Percentiles rank a stretch among this genome's conserved stretches.
phyloP scores from a whole-genome alignment of 768 basidiomycete species.

The Termitomyces sp. region DNA sequence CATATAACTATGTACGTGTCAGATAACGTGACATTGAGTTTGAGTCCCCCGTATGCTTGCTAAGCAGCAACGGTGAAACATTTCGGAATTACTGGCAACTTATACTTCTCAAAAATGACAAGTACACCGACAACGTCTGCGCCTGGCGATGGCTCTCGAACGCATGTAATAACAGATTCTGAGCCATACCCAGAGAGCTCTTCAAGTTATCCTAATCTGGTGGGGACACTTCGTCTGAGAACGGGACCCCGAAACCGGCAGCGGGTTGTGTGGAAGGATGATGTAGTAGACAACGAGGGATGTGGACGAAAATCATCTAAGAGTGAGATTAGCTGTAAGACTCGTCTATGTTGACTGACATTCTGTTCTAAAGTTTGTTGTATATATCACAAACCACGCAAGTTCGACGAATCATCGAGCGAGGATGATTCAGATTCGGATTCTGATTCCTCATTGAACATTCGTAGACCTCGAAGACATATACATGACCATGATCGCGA shows the following conservation, averaged over 20 bases:
- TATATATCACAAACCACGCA: constrained; percentile 83
- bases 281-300: constrained; percentile 88
- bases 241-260: constrained; percentile 48
- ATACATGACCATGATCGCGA: constrained; percentile 6
- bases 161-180: constrained; percentile 43
- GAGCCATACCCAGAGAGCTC: constrained; percentile 17
- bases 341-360: not conserved
- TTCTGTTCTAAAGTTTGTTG: constrained; percentile 72
- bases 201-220: constrained; percentile 15
- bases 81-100: no score
- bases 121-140: constrained; percentile 35
- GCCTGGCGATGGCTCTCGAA: constrained; percentile 53
- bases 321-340: constrained; percentile 50
- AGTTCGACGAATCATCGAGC: constrained; percentile 81
- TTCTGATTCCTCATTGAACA: constrained; percentile 27
- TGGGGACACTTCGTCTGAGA: constrained; percentile 52
- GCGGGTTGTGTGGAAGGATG: constrained; percentile 80
- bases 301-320: constrained; percentile 90
- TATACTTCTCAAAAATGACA: constrained; percentile 7
- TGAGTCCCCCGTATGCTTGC: not conserved
- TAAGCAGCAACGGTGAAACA: not conserved
- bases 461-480: constrained; percentile 11
- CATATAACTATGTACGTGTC: not conserved
- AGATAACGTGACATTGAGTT: not conserved
- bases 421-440: constrained; percentile 55